phyloP scores from a whole-genome alignment of 495 filamentous ascomycete genomes.

The Aspergillus sclerotiicarbonarius region DNA sequence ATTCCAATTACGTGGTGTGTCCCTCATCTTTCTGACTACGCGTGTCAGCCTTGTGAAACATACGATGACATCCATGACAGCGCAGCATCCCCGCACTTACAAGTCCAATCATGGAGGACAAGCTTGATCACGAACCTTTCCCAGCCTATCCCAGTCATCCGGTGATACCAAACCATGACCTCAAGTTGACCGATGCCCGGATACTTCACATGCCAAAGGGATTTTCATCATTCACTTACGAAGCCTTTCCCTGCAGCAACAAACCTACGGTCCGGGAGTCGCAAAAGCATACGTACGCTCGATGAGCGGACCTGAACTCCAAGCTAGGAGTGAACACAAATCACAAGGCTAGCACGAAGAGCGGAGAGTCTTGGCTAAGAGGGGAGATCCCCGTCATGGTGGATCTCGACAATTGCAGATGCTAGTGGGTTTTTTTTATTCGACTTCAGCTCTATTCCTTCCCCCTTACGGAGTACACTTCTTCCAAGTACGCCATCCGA shows the following conservation, averaged over 20 bases:
- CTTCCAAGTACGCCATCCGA: background rate
- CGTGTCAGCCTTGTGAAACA: background rate
- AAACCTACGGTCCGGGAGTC: background rate
- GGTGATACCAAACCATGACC: background rate
- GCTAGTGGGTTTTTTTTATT: background rate
- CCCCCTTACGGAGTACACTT: background rate
- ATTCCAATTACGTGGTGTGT: background rate
- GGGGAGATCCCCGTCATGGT: background rate
- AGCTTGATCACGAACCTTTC: background rate
- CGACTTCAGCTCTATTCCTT: background rate
- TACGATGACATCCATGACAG: background rate
- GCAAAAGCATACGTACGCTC: background rate
- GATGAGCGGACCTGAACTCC: background rate
- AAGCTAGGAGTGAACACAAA: background rate
- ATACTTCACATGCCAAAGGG: background rate
- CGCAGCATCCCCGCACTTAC: background rate
- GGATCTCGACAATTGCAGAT: background rate
- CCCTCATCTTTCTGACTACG: background rate
- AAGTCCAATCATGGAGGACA: background rate
- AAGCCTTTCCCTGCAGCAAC: background rate
- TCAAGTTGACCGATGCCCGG: background rate
- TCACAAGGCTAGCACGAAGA: constrained; percentile 1
- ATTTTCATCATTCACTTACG: background rate
- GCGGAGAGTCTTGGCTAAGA: background rate
- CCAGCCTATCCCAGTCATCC: background rate